phyloP scores from a whole-genome alignment of 148 eudicot species.

The Agrostemma githago region DNA sequence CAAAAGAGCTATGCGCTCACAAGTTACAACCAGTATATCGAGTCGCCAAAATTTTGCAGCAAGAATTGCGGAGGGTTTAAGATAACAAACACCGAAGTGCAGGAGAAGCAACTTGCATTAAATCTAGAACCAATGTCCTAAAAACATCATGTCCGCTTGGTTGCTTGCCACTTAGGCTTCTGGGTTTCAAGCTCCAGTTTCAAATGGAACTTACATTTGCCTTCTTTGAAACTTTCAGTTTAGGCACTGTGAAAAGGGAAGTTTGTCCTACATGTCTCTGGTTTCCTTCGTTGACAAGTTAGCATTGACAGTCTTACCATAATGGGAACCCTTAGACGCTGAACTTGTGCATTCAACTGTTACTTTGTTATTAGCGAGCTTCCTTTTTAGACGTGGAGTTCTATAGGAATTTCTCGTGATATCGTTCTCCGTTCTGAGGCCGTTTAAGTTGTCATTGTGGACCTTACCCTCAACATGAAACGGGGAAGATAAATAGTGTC shows the following conservation, averaged over 20 bases:
- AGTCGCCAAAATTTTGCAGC: not conserved
- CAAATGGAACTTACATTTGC: slow-evolving; percentile 17
- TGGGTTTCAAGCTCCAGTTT: slow-evolving; percentile 20
- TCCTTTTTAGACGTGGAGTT: slow-evolving; percentile 20
- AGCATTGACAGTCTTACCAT: not conserved
- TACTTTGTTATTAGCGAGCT: slow-evolving; percentile 14
- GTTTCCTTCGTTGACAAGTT: slow-evolving; percentile 10
- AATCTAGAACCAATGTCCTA: too few species aligned
- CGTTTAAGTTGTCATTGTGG: slow-evolving; percentile 7
- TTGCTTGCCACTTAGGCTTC: slow-evolving; percentile 1
- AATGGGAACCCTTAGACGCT: slow-evolving; percentile 6
- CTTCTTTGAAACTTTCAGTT: slow-evolving; percentile 11
- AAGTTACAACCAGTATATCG: too few species aligned
- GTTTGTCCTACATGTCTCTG: not conserved
- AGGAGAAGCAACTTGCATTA: too few species aligned
- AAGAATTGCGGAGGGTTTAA: not conserved
- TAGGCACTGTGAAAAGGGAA: slow-evolving; percentile 8
- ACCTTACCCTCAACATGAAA: not conserved
- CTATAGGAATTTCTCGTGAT: not conserved
- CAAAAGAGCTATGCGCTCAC: too few species aligned
- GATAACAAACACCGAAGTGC: too few species aligned
- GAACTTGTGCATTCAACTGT: not conserved
- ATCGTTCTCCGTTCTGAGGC: not conserved
- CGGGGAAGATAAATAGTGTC: not conserved
- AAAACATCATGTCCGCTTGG: not conserved